A percentile compares a stretch with the other conserved stretches of the same genome.
Conservation (phyloP, 208 protist species). For the Wallacemonas rigidus region DNA sequence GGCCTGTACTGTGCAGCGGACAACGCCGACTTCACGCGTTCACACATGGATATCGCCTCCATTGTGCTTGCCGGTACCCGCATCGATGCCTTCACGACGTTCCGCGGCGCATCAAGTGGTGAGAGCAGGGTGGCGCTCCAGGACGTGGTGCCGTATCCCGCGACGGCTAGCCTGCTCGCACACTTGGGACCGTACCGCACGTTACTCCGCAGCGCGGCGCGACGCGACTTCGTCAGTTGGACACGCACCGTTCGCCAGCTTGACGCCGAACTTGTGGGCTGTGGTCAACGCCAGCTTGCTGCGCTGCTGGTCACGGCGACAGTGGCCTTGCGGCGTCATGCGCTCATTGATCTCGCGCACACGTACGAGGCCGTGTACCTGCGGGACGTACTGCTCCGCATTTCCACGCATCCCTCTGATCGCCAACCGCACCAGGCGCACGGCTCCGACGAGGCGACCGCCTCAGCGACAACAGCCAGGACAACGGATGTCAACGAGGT, state of each 20-base stretch:
- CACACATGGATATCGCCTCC: neutral
- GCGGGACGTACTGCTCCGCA: constrained; percentile 22
- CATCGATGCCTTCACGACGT: neutral
- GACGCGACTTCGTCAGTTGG: constrained; percentile 24
- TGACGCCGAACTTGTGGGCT: constrained; percentile 8
- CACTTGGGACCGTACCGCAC: constrained; percentile 15
- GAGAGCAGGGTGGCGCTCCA: neutral
- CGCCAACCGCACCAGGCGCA: neutral
- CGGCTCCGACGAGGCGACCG: neutral
- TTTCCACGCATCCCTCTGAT: constrained; percentile 14
- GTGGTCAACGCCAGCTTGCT: neutral
- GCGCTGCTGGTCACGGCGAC: constrained; percentile 19
- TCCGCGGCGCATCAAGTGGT: neutral
- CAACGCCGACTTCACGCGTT: constrained; percentile 3
- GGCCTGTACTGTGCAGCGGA: constrained; percentile 2
- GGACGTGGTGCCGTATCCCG: neutral
- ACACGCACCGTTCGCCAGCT: constrained; percentile 9
- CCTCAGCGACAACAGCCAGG: neutral
- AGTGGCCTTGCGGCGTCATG: constrained; percentile 35
- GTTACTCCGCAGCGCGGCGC: constrained; percentile 22
- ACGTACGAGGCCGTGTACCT: constrained; percentile 37
- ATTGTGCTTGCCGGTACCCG: constrained; percentile 8
- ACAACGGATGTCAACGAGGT: constrained; percentile 8
- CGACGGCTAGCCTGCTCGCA: neutral
- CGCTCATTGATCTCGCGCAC: constrained; percentile 41